Evolutionary conservation across 352 stramenopile genomes (phyloP), one percentile per base, ranked within the genome.

Genomic region (Phytophthora sansomeana): DNA sequence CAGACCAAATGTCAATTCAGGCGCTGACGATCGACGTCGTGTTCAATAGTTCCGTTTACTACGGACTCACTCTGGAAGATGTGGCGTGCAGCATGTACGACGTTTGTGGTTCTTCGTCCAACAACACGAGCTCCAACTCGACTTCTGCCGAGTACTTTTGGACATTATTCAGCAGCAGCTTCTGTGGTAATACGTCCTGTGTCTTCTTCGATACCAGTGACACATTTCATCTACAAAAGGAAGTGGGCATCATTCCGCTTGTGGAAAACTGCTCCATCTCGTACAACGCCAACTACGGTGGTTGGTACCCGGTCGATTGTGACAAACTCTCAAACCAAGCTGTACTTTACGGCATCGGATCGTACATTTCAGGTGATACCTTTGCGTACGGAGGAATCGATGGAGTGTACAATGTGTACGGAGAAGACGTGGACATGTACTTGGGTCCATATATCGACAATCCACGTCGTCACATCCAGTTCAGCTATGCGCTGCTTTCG

Each of bases 271-370:
- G 73, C 63, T 28, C 42, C 1, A 36, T 87, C 16, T 54, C 38
- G 14, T 87, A 87, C 71, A 69, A 67, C 56, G 59, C 57, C 52
- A 76, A 83, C 57, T 82, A 80, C 43, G 66, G 62, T 1, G 68
- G 66, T 5, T 87, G 73, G 49, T 83, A 65, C 50, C 76, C 74
- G 1, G 66, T 33, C 9, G 21, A 77, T 14, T 85, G 79, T 35
- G 42, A 44, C 0, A 62, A 67, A 11, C 17, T 74, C 2, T 28
- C 39, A 0, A 73, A 85, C 53, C 47, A 67, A 19, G 67, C 63
- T 7, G 63, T 87, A 10, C 17, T 83, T 1, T 83, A 78, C 41
- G 74, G 72, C 17, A 71, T 83, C 52, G 72, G 74, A 11, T 82
- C 78, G 52, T 80, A 82, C 63, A 78, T 87, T 52, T 53, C 65